Conservation (phyloP, 768 basidiomycete genomes). For the Postia placenta region DNA sequence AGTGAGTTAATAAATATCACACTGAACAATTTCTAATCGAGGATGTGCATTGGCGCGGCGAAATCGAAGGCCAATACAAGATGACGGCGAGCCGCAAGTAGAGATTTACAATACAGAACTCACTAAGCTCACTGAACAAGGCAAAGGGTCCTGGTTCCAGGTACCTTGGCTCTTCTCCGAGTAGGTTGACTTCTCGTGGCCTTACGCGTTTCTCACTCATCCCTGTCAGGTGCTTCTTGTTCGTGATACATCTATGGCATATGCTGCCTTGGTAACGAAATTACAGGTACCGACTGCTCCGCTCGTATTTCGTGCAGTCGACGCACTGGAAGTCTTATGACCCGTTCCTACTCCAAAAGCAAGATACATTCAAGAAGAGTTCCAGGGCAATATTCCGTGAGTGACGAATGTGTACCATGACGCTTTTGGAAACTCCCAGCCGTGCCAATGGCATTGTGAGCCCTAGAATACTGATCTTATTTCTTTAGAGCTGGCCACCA, state of each 20-base stretch:
- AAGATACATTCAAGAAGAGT: constrained; percentile 76
- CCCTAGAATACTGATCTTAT: not conserved
- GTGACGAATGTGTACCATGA: constrained; percentile 19
- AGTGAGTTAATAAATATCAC: constrained; percentile 46
- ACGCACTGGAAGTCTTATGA: constrained; percentile 72
- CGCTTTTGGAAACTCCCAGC: too few relatives aligned
- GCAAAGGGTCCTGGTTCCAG: constrained; percentile 78
- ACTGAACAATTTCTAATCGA: too few relatives aligned
- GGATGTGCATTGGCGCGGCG: not conserved
- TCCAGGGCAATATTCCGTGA: constrained; percentile 71
- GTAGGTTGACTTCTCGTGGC: constrained; percentile 35
- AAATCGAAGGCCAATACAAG: constrained; percentile 50
- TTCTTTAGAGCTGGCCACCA: constrained; percentile 60
- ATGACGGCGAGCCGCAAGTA: constrained; percentile 68
- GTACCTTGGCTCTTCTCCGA: constrained; percentile 97
- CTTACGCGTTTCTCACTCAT: not conserved
- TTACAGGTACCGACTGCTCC: constrained; percentile 77
- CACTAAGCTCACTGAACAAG: constrained; percentile 34
- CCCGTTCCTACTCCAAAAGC: constrained; percentile 78
- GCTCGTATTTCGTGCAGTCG: constrained; percentile 64
- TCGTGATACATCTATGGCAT: not conserved
- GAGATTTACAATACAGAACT: constrained; percentile 78
- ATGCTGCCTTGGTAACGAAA: not conserved
- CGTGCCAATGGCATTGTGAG: too few relatives aligned
- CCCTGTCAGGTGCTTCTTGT: constrained; percentile 13